Conservation (phyloP, 2,329 filamentous ascomycete species). For the Pseudocercospora eumusae region DNA sequence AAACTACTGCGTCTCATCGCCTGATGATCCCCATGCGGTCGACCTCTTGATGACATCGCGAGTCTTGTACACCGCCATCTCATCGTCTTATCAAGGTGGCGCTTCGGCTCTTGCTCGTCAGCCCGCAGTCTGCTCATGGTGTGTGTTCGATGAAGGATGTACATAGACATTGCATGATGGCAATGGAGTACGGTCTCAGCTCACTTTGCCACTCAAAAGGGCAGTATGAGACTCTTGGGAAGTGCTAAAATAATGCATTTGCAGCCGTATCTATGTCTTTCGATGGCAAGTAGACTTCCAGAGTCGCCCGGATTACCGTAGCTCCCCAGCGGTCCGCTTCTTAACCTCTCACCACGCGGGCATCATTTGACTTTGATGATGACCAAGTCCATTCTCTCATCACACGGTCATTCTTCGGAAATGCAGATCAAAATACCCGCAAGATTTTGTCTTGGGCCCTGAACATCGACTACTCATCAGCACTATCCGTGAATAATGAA, state of each 20-base stretch:
- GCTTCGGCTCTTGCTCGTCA: too few relatives aligned
- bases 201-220: background rate
- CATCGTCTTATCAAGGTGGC: too few relatives aligned
- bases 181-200: too few relatives aligned
- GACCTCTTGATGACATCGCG: background rate
- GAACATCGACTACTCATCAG: background rate
- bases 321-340: background rate
- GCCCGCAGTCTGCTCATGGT: too few relatives aligned
- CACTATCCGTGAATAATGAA: too few relatives aligned
- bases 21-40: background rate
- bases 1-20: background rate
- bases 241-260: background rate
- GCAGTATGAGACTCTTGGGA: background rate
- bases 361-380: background rate
- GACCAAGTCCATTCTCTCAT: background rate
- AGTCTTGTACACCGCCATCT: background rate
- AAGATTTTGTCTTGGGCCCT: background rate
- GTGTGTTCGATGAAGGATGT: too few relatives aligned
- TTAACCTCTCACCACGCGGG: background rate
- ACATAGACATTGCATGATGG: too few relatives aligned
- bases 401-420: background rate
- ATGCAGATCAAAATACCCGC: background rate
- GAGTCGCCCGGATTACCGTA: background rate
- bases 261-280: background rate
- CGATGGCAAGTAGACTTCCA: background rate